phyloP scores from a whole-genome alignment of 176 grass and related monocot genomes.

The Pharus latifolius region DNA sequence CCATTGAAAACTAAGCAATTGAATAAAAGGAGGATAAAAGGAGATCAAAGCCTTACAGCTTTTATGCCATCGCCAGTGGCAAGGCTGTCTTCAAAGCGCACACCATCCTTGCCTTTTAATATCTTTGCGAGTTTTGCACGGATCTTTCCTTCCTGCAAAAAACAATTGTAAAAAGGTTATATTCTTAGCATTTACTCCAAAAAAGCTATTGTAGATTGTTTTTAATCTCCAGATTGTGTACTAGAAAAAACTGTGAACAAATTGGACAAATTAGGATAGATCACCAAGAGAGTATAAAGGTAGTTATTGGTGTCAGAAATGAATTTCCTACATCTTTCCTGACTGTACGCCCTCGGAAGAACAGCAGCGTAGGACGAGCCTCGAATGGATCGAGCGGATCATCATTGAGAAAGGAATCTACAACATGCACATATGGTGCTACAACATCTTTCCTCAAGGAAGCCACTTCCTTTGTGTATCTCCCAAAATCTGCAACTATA shows the following conservation, averaged over 20 bases:
- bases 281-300: not conserved
- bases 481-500: constrained; percentile 84
- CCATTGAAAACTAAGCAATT: not conserved
- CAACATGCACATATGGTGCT: constrained; percentile 88
- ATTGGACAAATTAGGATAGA: not conserved
- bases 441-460: constrained; percentile 96
- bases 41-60: constrained; percentile 41
- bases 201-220: not conserved
- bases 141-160: constrained; percentile 76
- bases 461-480: constrained; percentile 61
- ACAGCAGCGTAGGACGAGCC: constrained; percentile 71
- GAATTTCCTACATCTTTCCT: constrained; percentile 86
- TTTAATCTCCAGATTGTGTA: not conserved
- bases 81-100: constrained; percentile 85
- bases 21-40: constrained; percentile 2
- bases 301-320: constrained; percentile 21
- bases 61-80: constrained; percentile 78
- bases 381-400: constrained; percentile 61
- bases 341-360: constrained; percentile 83
- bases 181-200: not conserved
- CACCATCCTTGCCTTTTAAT: constrained; percentile 69
- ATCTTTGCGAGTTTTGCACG: constrained; percentile 67
- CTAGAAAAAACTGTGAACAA: not conserved
- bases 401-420: constrained; percentile 63
- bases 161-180: not conserved